Evolutionary conservation across 2,329 filamentous ascomycete species (phyloP).

Genomic region (Calonectria naviculata): DNA sequence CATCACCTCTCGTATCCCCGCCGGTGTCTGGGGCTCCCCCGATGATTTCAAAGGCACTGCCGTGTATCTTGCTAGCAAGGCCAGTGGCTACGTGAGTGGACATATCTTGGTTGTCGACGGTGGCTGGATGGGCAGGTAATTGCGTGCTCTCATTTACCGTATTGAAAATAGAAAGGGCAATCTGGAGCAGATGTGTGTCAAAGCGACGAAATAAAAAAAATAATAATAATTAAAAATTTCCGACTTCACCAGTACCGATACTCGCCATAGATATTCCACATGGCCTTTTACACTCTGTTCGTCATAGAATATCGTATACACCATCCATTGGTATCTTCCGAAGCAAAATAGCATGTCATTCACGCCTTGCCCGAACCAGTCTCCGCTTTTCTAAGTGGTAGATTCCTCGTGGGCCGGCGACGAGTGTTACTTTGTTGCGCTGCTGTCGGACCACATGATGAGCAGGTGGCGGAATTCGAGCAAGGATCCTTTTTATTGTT

Average conservation of each 20-base stretch:
- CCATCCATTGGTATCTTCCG: not conserved
- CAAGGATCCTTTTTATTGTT: constrained; percentile 18
- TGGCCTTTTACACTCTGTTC: not conserved
- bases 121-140: constrained; percentile 88
- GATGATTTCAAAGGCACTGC: constrained; percentile 90
- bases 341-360: not conserved
- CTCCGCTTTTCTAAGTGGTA: constrained; percentile 36
- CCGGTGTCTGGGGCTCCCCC: constrained; percentile 83
- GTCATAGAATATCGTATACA: not conserved
- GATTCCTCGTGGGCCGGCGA: constrained; percentile 27
- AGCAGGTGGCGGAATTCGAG: constrained; percentile 7
- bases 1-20: constrained; percentile 85
- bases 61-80: constrained; percentile 80
- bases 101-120: constrained; percentile 88
- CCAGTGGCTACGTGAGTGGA: constrained; percentile 85
- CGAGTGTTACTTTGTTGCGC: constrained; percentile 36
- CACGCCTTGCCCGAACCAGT: constrained; percentile 35
- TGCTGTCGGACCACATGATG: constrained; percentile 33
- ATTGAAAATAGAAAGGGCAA: constrained; percentile 13
- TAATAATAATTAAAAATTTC: not conserved
- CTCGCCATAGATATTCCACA: not conserved
- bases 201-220: not conserved
- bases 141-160: not conserved
- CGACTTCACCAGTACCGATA: not conserved
- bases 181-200: not conserved